These are phyloP conservation scores for Podospora australis DNA, from an alignment of 495 filamentous ascomycete species.

Conservation along the genomic window DNA sequence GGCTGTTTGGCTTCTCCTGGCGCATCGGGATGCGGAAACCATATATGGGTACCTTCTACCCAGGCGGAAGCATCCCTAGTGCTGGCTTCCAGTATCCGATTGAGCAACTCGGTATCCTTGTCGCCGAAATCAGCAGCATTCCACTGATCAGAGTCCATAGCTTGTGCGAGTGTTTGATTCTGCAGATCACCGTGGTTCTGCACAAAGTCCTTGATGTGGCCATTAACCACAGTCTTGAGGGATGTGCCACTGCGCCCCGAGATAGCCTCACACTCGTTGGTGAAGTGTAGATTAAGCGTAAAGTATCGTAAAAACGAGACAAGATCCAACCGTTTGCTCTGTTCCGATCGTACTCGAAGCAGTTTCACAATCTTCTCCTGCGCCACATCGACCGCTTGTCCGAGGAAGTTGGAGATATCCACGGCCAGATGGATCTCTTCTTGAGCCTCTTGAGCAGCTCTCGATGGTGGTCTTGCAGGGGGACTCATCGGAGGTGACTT, in stretches of 20 bases:
- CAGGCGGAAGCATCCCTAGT: constrained; percentile 73
- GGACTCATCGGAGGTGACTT: constrained; percentile 48
- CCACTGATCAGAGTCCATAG: constrained; percentile 89
- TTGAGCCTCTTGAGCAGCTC: constrained; percentile 44
- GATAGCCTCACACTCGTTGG: constrained; percentile 94
- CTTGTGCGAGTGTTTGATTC: constrained; percentile 69
- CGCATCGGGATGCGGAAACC: constrained; percentile 48
- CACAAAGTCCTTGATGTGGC: constrained; percentile 87
- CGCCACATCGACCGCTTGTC: constrained; percentile 86
- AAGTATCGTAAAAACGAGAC: constrained; percentile 84
- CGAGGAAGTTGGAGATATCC: constrained; percentile 90
- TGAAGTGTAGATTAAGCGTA: constrained; percentile 86
- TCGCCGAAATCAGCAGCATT: constrained; percentile 79
- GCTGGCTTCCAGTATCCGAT: constrained; percentile 67
- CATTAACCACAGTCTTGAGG: constrained; percentile 82
- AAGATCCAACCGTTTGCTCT: constrained; percentile 65
- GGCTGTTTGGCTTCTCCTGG: background rate
- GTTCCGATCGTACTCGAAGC: constrained; percentile 83
- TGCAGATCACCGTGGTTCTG: constrained; percentile 66
- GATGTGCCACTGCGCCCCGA: constrained; percentile 79
- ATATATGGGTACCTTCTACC: constrained; percentile 64
- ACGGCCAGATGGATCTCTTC: constrained; percentile 79
- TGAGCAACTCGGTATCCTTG: constrained; percentile 54
- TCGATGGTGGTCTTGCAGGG: constrained; percentile 21
- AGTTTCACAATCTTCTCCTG: constrained; percentile 90